Base-by-base conservation (phyloP, 306 rosid genomes). In the Cucumis melo region DNA sequence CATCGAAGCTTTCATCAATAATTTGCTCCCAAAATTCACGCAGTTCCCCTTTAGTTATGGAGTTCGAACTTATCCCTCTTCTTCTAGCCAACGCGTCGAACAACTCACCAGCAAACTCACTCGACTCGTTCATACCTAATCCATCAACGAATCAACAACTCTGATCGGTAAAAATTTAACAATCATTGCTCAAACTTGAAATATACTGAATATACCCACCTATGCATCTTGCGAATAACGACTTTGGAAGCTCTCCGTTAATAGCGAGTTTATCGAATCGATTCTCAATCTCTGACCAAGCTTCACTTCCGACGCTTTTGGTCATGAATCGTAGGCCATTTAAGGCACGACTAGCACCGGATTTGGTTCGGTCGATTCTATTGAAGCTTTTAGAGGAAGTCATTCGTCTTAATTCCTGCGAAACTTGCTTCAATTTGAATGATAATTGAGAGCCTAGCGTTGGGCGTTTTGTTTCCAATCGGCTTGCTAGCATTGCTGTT, bases 21-120 rank as follows among this genome's bases (percentile, higher is more conserved):
- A 93, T 91, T 51, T 93, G 97, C 41, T 91, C 98, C 98, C 97
- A 93, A 34, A 91, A 93, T 78, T 82, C 92, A 2, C 81, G 89
- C 50, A 93, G 51, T 75, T 93, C 87, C 48, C 67, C 87, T 58
- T 85, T 90, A 10, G 81, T 90, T 80, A 91, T 82, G 64, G 91
- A 87, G 78, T 73, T 78, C 4, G 92, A 78, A 55, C 89, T 80
- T 77, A 90, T 88, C 58, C 97, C 92, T 71, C 90, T 82, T 16
- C 98, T 85, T 38, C 97, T 89, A 81, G 97, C 86, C 68, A 93
- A 83, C 72, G 98, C 96, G 39, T 88, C 96, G 48, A 88, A 93
- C 32, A 93, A 50, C 59, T 88, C 98, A 24, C 86, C 85, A 1
- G 92, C 92, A 75, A 93, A 93, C 66, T 93, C 97, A 20, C 85